Evolutionary conservation across 2,329 filamentous ascomycete species (phyloP).

Genomic region (Lecanicillium sp.): DNA sequence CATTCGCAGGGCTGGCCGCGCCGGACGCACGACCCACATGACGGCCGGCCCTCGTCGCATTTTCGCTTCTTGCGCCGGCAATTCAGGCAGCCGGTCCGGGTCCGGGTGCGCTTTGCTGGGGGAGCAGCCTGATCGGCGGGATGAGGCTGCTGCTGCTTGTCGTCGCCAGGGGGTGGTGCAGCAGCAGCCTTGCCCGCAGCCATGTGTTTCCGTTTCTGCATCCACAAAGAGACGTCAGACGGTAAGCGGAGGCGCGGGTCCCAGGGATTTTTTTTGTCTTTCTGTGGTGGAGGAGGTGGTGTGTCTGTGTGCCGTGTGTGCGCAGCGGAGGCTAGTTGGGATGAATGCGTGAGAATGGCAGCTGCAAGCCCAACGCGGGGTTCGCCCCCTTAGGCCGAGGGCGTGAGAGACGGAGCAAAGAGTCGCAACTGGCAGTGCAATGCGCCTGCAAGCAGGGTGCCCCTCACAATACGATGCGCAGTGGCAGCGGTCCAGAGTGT

Average conservation of each 20-base stretch:
- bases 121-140: background rate
- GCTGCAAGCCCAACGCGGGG: conserved; percentile 9
- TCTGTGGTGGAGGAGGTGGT: background rate
- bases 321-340: background rate
- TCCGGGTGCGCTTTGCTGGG: conserved; percentile 26
- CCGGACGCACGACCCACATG: conserved; percentile 29
- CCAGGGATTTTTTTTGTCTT: no score
- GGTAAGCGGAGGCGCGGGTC: conserved; percentile 2
- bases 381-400: background rate
- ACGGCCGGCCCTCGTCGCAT: conserved; percentile 31
- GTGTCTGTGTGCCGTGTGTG: no score
- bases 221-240: background rate
- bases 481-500: no score
- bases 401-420: background rate
- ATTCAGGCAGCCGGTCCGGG: conserved; percentile 32
- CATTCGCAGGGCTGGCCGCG: conserved; percentile 29
- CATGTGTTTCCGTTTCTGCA: background rate
- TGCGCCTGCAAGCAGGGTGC: no score
- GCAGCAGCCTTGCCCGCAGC: background rate
- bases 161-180: background rate
- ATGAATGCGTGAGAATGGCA: conserved; percentile 1
- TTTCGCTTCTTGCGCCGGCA: conserved; percentile 34
- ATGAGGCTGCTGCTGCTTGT: conserved; percentile 8
- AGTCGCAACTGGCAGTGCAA: background rate
- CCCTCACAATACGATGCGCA: no score